These are phyloP conservation scores for Aspergillus homomorphus DNA, from an alignment of 495 filamentous ascomycete genomes.

Conservation along the genomic window DNA sequence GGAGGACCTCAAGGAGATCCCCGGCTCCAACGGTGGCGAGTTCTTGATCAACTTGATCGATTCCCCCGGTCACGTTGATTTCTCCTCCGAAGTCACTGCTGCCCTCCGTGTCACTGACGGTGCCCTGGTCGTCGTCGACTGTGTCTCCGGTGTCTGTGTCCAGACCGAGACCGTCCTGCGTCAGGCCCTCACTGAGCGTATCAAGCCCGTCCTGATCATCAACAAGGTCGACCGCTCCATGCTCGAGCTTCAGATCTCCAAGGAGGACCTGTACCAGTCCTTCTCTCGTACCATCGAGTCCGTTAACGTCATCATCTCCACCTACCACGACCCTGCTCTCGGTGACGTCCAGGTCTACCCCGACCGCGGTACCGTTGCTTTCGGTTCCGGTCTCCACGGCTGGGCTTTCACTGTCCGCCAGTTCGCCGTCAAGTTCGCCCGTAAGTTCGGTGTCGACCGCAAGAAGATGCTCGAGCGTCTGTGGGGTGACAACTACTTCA, in stretches of 20 bases:
- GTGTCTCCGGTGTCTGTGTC: slow-evolving; percentile 97
- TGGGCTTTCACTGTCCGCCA: slow-evolving; percentile 99
- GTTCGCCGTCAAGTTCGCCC: slow-evolving; percentile 93
- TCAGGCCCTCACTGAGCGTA: slow-evolving; percentile 99
- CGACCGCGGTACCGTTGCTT: slow-evolving; percentile 92
- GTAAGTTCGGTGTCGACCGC: slow-evolving; percentile 99
- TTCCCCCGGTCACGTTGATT: slow-evolving; percentile 99
- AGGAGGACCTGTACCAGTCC: slow-evolving; percentile 99
- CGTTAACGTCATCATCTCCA: slow-evolving; percentile 99
- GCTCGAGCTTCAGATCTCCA: slow-evolving; percentile 94
- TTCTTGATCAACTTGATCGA: slow-evolving; percentile 99
- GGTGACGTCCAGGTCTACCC: slow-evolving; percentile 99
- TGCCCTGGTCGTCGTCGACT: slow-evolving; percentile 99
- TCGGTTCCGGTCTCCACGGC: slow-evolving; percentile 99
- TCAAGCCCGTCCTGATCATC: slow-evolving; percentile 98
- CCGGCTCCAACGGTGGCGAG: slow-evolving; percentile 82
- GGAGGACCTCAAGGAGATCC: slow-evolving; percentile 94
- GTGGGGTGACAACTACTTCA: slow-evolving; percentile 99
- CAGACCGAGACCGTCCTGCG: slow-evolving; percentile 99
- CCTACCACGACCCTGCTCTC: slow-evolving; percentile 94
- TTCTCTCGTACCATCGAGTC: slow-evolving; percentile 99
- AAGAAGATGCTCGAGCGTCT: slow-evolving; percentile 99
- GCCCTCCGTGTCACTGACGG: slow-evolving; percentile 99
- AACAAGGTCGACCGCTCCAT: slow-evolving; percentile 99
- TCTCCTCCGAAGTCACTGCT: slow-evolving; percentile 99